Evolutionary conservation across 768 basidiomycete genomes (phyloP).

Genomic region (Tephrocybe sp.): DNA sequence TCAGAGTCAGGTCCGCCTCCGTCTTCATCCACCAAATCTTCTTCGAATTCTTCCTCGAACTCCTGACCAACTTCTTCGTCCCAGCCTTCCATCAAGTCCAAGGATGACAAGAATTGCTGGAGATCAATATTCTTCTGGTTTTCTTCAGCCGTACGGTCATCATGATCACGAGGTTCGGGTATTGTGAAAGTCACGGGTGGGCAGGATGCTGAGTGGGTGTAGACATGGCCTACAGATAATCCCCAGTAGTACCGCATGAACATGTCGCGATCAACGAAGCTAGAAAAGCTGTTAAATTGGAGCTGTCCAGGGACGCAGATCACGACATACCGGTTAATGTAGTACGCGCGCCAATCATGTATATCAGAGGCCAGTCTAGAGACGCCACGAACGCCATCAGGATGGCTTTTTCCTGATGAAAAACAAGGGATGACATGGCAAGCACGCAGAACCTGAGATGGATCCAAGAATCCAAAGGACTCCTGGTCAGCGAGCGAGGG

Average conservation of each 20-base stretch:
- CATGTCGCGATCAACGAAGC: constrained; percentile 11
- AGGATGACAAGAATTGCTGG: no score
- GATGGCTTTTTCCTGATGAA: neutral
- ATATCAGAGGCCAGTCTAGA: neutral
- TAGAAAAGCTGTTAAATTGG: neutral
- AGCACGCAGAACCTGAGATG: constrained; percentile 24
- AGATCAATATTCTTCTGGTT: no score
- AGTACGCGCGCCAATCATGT: constrained; percentile 3
- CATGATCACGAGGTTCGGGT: no score
- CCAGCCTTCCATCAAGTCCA: no score
- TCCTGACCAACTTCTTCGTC: no score
- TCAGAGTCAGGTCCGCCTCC: no score
- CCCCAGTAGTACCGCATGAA: constrained; percentile 4
- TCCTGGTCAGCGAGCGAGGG: constrained; percentile 13
- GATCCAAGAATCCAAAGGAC: constrained; percentile 37
- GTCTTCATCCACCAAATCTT: no score
- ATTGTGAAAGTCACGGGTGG: no score
- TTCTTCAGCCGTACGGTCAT: no score
- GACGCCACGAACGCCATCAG: neutral
- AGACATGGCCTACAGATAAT: constrained; percentile 1
- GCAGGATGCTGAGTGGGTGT: neutral
- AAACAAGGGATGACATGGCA: constrained; percentile 36
- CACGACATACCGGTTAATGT: constrained; percentile 26
- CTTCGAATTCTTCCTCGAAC: no score
- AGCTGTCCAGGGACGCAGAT: neutral